Evolutionary conservation across 2,329 filamentous ascomycete genomes (phyloP).

Genomic region (Talaromyces sp.): DNA sequence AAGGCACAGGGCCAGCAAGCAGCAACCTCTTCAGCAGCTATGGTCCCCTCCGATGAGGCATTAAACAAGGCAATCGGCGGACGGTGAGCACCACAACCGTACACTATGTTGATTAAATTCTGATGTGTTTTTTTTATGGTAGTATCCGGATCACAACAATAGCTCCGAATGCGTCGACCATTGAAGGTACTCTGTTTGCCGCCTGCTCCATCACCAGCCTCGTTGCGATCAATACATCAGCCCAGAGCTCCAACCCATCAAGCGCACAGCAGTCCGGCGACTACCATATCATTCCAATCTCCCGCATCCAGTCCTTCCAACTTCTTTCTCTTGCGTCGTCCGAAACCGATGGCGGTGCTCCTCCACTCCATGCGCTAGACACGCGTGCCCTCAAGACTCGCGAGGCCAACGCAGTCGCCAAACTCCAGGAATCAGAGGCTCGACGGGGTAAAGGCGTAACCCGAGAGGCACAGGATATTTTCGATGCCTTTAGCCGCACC

Average conservation of each 20-base stretch:
- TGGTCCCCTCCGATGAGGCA: constrained; percentile 49
- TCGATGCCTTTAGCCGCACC: constrained; percentile 57
- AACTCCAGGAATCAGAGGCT: constrained; percentile 55
- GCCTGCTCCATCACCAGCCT: constrained; percentile 58
- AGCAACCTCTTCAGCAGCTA: constrained; percentile 34
- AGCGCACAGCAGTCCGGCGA: constrained; percentile 44
- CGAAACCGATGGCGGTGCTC: constrained; percentile 32
- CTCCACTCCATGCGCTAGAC: constrained; percentile 46
- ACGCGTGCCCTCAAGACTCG: constrained; percentile 50
- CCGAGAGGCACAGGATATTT: constrained; percentile 59
- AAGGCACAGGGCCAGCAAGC: constrained; percentile 45
- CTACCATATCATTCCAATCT: constrained; percentile 59
- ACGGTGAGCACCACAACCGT: constrained; percentile 45
- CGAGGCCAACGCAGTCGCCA: constrained; percentile 52
- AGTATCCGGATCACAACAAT: constrained; percentile 58
- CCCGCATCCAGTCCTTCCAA: constrained; percentile 55
- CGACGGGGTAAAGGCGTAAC: constrained; percentile 58
- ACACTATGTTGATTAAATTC: neutral
- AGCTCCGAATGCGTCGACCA: constrained; percentile 44
- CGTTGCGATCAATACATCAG: constrained; percentile 56
- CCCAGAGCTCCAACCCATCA: constrained; percentile 32
- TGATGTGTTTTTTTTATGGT: constrained; percentile 6
- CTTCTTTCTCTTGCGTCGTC: constrained; percentile 42
- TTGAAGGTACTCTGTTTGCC: constrained; percentile 61
- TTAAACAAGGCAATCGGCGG: constrained; percentile 59